Evolutionary conservation across 352 stramenopile species (phyloP).

Genomic region (Pythium plurisporium): DNA sequence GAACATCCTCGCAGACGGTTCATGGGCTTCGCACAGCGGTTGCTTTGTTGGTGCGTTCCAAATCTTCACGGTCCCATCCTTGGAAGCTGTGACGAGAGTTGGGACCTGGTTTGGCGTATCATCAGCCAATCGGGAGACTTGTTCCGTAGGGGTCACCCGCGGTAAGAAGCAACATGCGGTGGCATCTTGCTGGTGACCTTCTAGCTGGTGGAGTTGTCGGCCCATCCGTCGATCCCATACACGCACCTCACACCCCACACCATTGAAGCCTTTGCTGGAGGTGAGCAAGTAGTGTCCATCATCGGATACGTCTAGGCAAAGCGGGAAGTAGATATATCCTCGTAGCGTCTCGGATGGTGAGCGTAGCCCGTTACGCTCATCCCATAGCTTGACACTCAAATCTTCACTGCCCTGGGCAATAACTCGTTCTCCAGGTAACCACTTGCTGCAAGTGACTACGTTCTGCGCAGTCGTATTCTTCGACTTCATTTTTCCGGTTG

Average conservation of each 20-base stretch:
- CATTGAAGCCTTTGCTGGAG: slow-evolving; percentile 85
- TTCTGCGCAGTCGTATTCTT: slow-evolving; percentile 81
- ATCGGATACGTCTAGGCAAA: slow-evolving; percentile 49
- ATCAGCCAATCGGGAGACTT: too few species aligned
- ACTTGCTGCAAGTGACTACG: slow-evolving; percentile 81
- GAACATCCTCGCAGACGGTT: slow-evolving; percentile 51
- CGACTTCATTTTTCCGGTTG: slow-evolving; percentile 35
- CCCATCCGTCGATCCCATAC: slow-evolving; percentile 75
- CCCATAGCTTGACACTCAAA: slow-evolving; percentile 76
- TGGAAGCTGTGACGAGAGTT: slow-evolving; percentile 62
- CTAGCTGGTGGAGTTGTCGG: slow-evolving; percentile 51
- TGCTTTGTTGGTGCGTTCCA: slow-evolving; percentile 38
- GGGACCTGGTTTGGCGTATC: too few species aligned
- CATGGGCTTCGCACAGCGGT: slow-evolving; percentile 41
- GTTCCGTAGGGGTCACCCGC: too few species aligned
- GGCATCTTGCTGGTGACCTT: slow-evolving; percentile 71
- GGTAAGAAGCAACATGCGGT: slow-evolving; percentile 69
- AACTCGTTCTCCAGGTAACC: slow-evolving; percentile 53
- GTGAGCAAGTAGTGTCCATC: slow-evolving; percentile 67
- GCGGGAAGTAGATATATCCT: slow-evolving; percentile 79
- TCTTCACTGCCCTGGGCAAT: slow-evolving; percentile 81
- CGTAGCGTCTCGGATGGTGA: slow-evolving; percentile 46
- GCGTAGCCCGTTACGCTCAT: slow-evolving; percentile 47
- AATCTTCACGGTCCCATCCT: slow-evolving; percentile 72
- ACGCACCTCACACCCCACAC: slow-evolving; percentile 66